A percentile compares a stretch with the other conserved stretches of the same genome.
Evolutionary conservation across 2,329 filamentous ascomycete genomes (phyloP).

Genomic region (Lizonia empirigonia): DNA sequence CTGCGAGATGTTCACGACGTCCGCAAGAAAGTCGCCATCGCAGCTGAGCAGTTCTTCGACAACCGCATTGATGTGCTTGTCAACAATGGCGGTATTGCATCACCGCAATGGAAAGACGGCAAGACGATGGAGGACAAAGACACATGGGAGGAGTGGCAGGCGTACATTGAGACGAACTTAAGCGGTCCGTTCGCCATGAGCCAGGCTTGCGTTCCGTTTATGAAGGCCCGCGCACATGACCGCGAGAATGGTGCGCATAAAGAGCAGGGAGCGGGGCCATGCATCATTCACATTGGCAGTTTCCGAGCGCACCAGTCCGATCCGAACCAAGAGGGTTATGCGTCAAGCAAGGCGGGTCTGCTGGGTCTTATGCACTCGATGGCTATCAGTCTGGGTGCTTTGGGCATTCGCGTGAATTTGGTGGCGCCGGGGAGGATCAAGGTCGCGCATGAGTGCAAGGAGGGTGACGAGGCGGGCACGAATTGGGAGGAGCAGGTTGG

Average conservation of each 20-base stretch:
- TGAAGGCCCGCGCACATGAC: slow-evolving; percentile 47
- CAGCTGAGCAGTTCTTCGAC: slow-evolving; percentile 51
- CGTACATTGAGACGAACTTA: slow-evolving; percentile 56
- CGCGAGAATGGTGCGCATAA: slow-evolving; percentile 35
- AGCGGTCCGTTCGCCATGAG: slow-evolving; percentile 54
- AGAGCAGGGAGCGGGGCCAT: slow-evolving; percentile 47
- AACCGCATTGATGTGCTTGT: slow-evolving; percentile 49
- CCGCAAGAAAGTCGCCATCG: slow-evolving; percentile 48
- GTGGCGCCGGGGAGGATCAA: slow-evolving; percentile 56
- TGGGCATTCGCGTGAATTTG: slow-evolving; percentile 56
- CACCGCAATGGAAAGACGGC: slow-evolving; percentile 51
- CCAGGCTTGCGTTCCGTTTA: slow-evolving; percentile 56
- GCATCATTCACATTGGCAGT: slow-evolving; percentile 55
- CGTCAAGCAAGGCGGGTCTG: slow-evolving; percentile 58
- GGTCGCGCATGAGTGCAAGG: slow-evolving; percentile 54
- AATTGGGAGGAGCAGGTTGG: slow-evolving; percentile 47
- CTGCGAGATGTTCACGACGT: slow-evolving; percentile 53
- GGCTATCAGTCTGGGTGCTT: slow-evolving; percentile 53
- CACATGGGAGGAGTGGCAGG: slow-evolving; percentile 54
- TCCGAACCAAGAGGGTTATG: slow-evolving; percentile 58
- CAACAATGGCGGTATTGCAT: slow-evolving; percentile 48
- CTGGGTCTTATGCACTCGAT: slow-evolving; percentile 59
- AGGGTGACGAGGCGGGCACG: slow-evolving; percentile 51
- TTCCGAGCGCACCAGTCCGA: slow-evolving; percentile 56
- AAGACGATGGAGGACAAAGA: slow-evolving; percentile 54